Conservation (phyloP, 108 stramenopile species). For the Nannochloropsis granulata region DNA sequence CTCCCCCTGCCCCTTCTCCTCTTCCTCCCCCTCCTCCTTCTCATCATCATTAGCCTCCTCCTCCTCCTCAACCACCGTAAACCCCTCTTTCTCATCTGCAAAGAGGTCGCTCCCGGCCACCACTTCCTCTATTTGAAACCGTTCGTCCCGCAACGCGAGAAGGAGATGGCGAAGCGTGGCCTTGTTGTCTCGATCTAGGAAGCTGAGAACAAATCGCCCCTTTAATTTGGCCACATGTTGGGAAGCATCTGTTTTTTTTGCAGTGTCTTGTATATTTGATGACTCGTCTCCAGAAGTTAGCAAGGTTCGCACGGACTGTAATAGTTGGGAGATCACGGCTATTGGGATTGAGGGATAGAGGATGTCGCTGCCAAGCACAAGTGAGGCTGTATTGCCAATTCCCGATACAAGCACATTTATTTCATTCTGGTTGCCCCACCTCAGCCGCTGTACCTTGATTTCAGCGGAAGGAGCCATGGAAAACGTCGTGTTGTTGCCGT, state of each 20-base stretch:
- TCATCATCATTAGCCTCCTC: not conserved
- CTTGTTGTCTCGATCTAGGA: not conserved
- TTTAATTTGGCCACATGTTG: no score
- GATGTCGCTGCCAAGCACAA: not conserved
- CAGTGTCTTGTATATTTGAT: no score
- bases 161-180: not conserved
- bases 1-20: not conserved
- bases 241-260: no score
- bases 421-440: not conserved
- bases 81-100: not conserved
- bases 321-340: not conserved
- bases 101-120: not conserved
- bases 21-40: not conserved
- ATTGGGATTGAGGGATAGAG: not conserved
- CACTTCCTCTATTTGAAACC: not conserved
- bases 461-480: not conserved
- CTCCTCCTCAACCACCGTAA: not conserved
- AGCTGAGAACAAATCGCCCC: not conserved
- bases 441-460: not conserved
- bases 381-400: not conserved
- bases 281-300: not conserved
- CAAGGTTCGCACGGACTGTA: not conserved
- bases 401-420: not conserved
- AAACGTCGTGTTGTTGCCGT: not conserved
- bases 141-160: not conserved